Evolutionary conservation across 1,284 basidiomycete species (phyloP), one percentile per base, ranked within the genome.

Genomic region (Apiotrichum mycotoxinovorans): DNA sequence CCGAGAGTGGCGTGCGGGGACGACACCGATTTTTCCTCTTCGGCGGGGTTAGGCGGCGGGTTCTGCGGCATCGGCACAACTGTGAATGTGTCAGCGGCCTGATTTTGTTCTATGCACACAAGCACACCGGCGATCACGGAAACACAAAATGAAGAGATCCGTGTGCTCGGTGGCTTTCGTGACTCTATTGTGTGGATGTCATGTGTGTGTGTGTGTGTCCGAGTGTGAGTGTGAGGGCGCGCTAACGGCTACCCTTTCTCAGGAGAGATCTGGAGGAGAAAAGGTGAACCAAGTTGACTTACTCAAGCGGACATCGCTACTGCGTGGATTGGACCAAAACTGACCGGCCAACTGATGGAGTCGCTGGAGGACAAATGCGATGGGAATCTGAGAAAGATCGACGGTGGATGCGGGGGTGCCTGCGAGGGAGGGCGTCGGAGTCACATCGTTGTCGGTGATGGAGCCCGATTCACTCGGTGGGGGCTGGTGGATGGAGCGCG

Each of bases 241-340:
- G n/a, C n/a, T n/a, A n/a, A n/a, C n/a, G n/a, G n/a, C n/a, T 34
- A 15, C 37, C 17, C 20, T 2, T 42, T n/a, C 38, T 3, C 38
- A 23, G 26, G 14, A 4, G 42, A 26, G 12, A 43, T 15, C 17
- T 9, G 26, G 8, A 45, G 11, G n/a, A n/a, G n/a, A n/a, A n/a
- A n/a, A n/a, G n/a, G n/a, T n/a, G n/a, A n/a, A n/a, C n/a, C n/a
- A n/a, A n/a, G n/a, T n/a, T n/a, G n/a, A 70, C 76, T 67, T 55
- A 76, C 74, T 58, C 22, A 78, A 65, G n/a, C 66, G 61, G 43
- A 68, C 66, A 57, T 78, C 75, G 12, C 70, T 56, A 1, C 69
- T 69, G 9, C 64, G 61, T 0, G 70, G 66, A 27, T 67, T 60
- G 33, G 65, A 66, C 72, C 74, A 76, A 49, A 69, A 72, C 34